These are phyloP conservation scores for Tylopilus plumbeoviolaceoides DNA, from an alignment of 768 basidiomycete genomes.

Conservation along the genomic window DNA sequence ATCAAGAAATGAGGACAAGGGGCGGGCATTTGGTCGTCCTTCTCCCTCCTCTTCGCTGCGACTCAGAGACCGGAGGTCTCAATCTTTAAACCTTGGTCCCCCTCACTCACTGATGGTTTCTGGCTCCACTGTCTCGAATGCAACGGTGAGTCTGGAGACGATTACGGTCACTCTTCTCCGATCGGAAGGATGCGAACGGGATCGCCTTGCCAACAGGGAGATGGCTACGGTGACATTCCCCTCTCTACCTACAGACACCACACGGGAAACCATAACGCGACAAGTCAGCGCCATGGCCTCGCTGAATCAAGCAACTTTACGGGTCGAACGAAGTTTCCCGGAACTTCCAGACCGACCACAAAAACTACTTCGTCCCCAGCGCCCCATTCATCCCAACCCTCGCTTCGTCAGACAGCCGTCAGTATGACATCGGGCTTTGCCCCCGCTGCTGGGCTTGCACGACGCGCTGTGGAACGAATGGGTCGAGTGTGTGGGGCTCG, in stretches of 20 bases:
- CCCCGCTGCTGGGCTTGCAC: slow-evolving; percentile 71
- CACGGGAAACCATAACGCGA: slow-evolving; percentile 27
- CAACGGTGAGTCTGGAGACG: slow-evolving; percentile 30
- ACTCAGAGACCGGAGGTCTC: slow-evolving; percentile 54
- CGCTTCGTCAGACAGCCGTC: slow-evolving; percentile 61
- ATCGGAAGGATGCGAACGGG: slow-evolving; percentile 34
- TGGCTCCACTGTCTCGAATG: slow-evolving; percentile 19
- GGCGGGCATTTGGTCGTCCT: slow-evolving; percentile 17
- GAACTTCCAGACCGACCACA: slow-evolving; percentile 24
- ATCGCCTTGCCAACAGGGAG: slow-evolving; percentile 40
- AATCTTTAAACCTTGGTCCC: slow-evolving; percentile 54
- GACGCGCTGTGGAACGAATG: slow-evolving; percentile 75
- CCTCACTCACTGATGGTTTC: slow-evolving; percentile 28
- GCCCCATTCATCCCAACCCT: slow-evolving; percentile 23
- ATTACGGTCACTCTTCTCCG: slow-evolving; percentile 27
- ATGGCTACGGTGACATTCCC: slow-evolving; percentile 42
- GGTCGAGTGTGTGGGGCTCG: slow-evolving; percentile 59
- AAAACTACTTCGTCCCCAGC: slow-evolving; percentile 8
- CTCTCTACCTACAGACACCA: slow-evolving; percentile 16
- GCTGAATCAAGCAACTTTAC: slow-evolving; percentile 22
- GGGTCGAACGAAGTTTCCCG: slow-evolving; percentile 28
- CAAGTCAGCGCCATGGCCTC: slow-evolving; percentile 18
- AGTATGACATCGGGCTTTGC: slow-evolving; percentile 68
- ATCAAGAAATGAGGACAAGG: slow-evolving; percentile 14
- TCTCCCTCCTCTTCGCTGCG: slow-evolving; percentile 46